Conservation (phyloP, 257 asterid species). For the Parsonsia alboflavescens region DNA sequence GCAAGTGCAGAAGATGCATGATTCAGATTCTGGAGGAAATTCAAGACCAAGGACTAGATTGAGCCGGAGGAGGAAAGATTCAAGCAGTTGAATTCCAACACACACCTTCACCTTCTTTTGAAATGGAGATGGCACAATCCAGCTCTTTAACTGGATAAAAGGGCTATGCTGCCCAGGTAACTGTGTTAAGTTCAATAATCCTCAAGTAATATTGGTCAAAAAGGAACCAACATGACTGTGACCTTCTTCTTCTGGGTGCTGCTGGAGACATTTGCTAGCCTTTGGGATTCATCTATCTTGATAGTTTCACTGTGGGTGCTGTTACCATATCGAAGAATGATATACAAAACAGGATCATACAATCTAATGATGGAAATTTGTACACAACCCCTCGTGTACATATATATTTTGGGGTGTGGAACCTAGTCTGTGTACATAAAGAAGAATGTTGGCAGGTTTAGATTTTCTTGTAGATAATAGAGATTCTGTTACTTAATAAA, state of each 20-base stretch:
- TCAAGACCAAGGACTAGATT: conserved; percentile 69
- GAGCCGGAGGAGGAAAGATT: conserved; percentile 62
- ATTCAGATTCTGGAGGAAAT: conserved; percentile 49
- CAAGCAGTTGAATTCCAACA: conserved; percentile 25
- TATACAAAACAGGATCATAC: conserved; percentile 8
- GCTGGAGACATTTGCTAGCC: not conserved
- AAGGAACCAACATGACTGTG: not conserved
- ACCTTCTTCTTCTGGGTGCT: not conserved
- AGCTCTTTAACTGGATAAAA: not conserved
- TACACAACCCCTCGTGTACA: not conserved
- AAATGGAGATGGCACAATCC: not conserved
- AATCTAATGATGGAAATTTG: not conserved
- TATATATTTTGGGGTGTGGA: not conserved
- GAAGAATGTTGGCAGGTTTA: conserved; percentile 9
- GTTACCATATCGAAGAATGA: not conserved
- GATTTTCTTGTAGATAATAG: not conserved
- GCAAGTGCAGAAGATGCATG: conserved; percentile 40
- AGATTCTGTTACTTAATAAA: not conserved
- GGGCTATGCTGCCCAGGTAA: too few species aligned
- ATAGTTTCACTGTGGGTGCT: not conserved
- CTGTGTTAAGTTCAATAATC: not conserved
- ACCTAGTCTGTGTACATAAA: conserved; percentile 8
- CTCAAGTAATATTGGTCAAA: not conserved
- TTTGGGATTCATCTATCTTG: not conserved
- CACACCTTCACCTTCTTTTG: not conserved